These are phyloP conservation scores for Osmanthus fragrans DNA, from an alignment of 257 asterid species.

Conservation along the genomic window DNA sequence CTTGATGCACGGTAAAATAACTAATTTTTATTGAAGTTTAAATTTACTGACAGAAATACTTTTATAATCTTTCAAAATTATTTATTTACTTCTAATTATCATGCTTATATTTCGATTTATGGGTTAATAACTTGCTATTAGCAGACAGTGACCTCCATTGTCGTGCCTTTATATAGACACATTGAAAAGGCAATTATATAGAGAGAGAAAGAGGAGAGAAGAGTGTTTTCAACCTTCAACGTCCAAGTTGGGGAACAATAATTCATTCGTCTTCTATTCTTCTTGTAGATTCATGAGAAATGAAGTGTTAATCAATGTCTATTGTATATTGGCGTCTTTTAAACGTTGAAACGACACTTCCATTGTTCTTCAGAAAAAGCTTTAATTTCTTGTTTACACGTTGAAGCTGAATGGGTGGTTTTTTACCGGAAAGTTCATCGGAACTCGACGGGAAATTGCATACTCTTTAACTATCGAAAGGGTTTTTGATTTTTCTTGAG, in stretches of 20 bases:
- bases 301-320: slow-evolving; percentile 29
- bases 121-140: neutral
- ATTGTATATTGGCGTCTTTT: slow-evolving; percentile 5
- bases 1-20: no score
- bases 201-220: neutral
- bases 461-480: neutral
- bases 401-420: slow-evolving; percentile 40
- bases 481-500: slow-evolving; percentile 13
- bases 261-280: neutral
- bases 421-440: slow-evolving; percentile 50
- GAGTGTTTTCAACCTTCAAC: neutral
- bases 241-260: neutral
- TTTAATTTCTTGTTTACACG: slow-evolving; percentile 18
- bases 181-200: neutral
- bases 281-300: slow-evolving; percentile 25
- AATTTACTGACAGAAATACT: neutral
- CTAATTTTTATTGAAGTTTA: no score
- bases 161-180: neutral
- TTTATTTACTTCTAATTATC: neutral
- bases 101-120: neutral
- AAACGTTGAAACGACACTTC: slow-evolving; percentile 33
- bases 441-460: slow-evolving; percentile 26
- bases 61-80: neutral
- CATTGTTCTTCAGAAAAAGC: neutral
- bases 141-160: neutral